A percentile compares a stretch with the other conserved stretches of the same genome.
These are phyloP conservation scores for Salvia splendens DNA, from an alignment of 257 asterid species.

Conservation along the genomic window DNA sequence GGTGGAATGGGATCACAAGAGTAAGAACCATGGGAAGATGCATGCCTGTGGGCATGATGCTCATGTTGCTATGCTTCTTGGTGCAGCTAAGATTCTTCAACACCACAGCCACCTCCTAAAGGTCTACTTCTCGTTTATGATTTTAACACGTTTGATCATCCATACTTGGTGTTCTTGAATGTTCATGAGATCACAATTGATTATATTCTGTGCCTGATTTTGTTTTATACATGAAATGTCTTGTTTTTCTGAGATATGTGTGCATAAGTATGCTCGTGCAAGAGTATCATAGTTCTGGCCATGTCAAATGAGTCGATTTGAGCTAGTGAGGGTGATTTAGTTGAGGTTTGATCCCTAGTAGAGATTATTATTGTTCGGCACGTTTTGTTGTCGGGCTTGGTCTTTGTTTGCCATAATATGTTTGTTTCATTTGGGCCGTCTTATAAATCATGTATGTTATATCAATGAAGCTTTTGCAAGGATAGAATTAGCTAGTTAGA, in stretches of 20 bases:
- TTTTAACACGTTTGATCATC: background rate
- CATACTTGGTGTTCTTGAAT: slow-evolving; percentile 8
- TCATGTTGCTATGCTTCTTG: slow-evolving; percentile 95
- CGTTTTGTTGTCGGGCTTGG: background rate
- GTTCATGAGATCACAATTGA: slow-evolving; percentile 11
- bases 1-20: slow-evolving; percentile 97
- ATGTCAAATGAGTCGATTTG: background rate
- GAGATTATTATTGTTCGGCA: background rate
- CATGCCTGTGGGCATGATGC: slow-evolving; percentile 99
- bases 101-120: slow-evolving; percentile 55
- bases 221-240: background rate
- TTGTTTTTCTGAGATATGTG: background rate
- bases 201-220: background rate
- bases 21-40: slow-evolving; percentile 87
- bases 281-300: background rate
- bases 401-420: background rate
- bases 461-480: slow-evolving; percentile 6
- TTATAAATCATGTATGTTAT: background rate
- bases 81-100: slow-evolving; percentile 93
- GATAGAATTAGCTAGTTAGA: background rate
- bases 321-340: slow-evolving; percentile 9
- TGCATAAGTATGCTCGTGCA: slow-evolving; percentile 2
- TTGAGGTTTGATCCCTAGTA: background rate
- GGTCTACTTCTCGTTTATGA: slow-evolving; percentile 45
- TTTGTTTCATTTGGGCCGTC: background rate